Evolutionary conservation across 176 grass and related monocot genomes (phyloP).

Genomic region (Carex myosuroides): DNA sequence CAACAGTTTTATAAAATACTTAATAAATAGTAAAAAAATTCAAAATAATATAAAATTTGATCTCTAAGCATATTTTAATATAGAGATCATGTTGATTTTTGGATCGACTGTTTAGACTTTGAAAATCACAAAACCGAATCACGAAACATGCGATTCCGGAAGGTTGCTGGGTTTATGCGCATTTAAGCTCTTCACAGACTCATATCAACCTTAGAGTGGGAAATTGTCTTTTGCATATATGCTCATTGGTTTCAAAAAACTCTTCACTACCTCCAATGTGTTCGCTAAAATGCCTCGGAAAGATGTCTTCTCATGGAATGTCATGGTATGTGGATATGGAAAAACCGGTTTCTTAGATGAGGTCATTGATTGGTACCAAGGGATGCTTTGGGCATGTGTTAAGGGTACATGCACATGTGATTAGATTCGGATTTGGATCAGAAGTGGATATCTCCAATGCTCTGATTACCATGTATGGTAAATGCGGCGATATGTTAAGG

Average conservation of each 20-base stretch:
- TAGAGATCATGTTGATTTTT: too few relatives aligned
- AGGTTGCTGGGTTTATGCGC: conserved; percentile 52
- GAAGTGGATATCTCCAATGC: conserved; percentile 68
- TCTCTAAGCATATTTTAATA: too few relatives aligned
- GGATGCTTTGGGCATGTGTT: conserved; percentile 79
- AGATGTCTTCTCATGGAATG: conserved; percentile 89
- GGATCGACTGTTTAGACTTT: too few relatives aligned
- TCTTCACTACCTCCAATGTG: conserved; percentile 54
- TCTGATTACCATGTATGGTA: conserved; percentile 81
- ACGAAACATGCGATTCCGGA: conserved; percentile 37
- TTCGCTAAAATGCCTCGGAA: conserved; percentile 78
- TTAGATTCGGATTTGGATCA: conserved; percentile 47
- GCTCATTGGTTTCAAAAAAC: conserved; percentile 54
- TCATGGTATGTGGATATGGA: conserved; percentile 79
- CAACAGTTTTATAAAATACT: too few relatives aligned
- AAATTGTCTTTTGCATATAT: conserved; percentile 50
- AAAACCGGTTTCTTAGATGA: conserved; percentile 73
- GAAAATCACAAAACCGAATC: too few relatives aligned
- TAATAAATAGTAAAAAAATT: too few relatives aligned
- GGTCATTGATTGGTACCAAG: conserved; percentile 69
- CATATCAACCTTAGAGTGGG: conserved; percentile 44
- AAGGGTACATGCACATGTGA: conserved; percentile 70
- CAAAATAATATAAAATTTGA: too few relatives aligned
- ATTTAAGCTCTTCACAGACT: conserved; percentile 32
- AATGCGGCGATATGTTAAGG: conserved; percentile 43